Percentiles rank a stretch among this genome's conserved stretches.
Conservation (phyloP, 352 stramenopile species). For the Pythium utonaiense region DNA sequence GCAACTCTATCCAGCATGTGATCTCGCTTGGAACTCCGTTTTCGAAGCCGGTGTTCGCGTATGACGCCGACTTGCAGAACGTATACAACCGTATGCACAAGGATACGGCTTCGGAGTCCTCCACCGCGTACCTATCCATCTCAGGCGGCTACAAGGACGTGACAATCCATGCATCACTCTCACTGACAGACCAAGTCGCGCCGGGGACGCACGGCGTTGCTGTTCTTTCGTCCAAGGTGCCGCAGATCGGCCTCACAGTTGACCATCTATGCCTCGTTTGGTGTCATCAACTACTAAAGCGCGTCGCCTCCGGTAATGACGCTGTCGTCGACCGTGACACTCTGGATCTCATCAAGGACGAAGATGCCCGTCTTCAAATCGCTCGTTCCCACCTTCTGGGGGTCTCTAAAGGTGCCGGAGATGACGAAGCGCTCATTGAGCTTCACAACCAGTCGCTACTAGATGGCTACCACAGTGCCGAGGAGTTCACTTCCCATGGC, state of each 20-base stretch:
- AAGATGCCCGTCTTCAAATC: conserved; percentile 37
- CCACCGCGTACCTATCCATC: conserved; percentile 66
- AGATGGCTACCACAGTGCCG: conserved; percentile 41
- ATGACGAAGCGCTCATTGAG: conserved; percentile 26
- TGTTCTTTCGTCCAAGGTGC: conserved; percentile 55
- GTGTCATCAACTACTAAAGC: conserved; percentile 78
- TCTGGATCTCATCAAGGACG: conserved; percentile 38
- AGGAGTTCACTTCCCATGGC: conserved; percentile 45
- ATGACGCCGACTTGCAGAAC: conserved; percentile 59
- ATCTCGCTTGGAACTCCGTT: conserved; percentile 71
- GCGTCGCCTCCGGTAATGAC: conserved; percentile 57
- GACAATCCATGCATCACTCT: conserved; percentile 58
- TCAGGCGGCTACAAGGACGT: conserved; percentile 79
- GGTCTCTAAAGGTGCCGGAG: conserved; percentile 1
- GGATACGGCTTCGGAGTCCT: not conserved
- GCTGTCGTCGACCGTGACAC: conserved; percentile 51
- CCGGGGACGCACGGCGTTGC: conserved; percentile 33
- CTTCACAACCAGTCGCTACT: conserved; percentile 47
- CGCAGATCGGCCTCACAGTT: conserved; percentile 54
- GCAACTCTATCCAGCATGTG: conserved; percentile 71
- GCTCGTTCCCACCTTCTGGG: conserved; percentile 42
- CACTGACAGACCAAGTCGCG: conserved; percentile 31
- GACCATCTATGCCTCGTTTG: conserved; percentile 84
- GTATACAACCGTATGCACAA: conserved; percentile 43
- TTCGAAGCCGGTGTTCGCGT: conserved; percentile 44